Conservation (phyloP, 352 stramenopile genomes). For the Phytophthora fragariaefolia region DNA sequence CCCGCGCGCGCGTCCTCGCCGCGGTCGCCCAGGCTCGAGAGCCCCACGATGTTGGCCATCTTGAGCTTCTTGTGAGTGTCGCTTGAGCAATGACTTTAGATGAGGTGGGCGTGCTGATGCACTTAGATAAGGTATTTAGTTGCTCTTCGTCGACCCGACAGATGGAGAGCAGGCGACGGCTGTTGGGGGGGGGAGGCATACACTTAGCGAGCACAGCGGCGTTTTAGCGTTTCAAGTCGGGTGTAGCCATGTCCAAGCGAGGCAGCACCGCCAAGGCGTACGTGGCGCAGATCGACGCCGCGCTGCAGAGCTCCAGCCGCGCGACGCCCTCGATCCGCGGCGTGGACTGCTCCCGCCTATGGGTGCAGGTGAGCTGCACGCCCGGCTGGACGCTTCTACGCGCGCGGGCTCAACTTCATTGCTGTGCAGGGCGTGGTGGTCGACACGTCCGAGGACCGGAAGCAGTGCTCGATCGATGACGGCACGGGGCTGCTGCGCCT, state of each 20-base stretch:
- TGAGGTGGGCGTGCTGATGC: no score
- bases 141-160: no score
- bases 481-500: conserved; percentile 69
- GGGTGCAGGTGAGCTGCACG: conserved; percentile 85
- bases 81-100: conserved; percentile 9
- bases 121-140: no score
- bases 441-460: conserved; percentile 33
- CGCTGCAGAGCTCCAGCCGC: conserved; percentile 43
- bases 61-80: conserved; percentile 1
- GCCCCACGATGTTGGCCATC: conserved; percentile 86
- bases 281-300: conserved; percentile 56
- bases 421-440: conserved; percentile 64
- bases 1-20: conserved; percentile 44
- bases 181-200: no score
- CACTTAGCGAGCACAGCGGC: no score
- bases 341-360: conserved; percentile 73
- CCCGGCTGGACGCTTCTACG: no score
- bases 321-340: conserved; percentile 60
- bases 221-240: no score
- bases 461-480: conserved; percentile 72
- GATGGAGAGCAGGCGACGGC: no score
- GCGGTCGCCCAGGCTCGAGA: conserved; percentile 71
- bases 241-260: neutral
- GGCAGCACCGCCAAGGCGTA: conserved; percentile 66
- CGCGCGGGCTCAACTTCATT: no score